Evolutionary conservation across 306 rosid genomes (phyloP).

Genomic region (Rosa persica): DNA sequence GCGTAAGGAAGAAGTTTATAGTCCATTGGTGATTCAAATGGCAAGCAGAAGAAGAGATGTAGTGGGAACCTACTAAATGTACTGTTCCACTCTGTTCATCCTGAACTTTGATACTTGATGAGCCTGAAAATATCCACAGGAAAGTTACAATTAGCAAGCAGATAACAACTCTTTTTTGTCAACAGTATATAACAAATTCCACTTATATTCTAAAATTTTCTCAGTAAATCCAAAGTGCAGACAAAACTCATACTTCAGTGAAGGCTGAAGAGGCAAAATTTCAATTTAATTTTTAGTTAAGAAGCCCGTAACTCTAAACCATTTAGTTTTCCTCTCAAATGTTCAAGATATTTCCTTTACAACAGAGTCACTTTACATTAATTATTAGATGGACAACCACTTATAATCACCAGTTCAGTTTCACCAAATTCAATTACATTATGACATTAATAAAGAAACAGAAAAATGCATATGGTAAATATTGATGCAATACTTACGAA

Average conservation of each 20-base stretch:
- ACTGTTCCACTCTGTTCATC: slow-evolving; percentile 90
- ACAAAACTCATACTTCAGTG: neutral
- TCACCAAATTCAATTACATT: neutral
- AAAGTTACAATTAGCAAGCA: slow-evolving; percentile 8
- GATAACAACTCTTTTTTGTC: neutral
- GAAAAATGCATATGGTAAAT: neutral
- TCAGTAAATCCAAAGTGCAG: neutral
- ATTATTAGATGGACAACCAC: neutral
- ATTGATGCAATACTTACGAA: neutral
- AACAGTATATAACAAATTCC: neutral
- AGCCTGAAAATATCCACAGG: slow-evolving; percentile 61
- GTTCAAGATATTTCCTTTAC: neutral
- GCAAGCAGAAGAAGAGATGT: slow-evolving; percentile 52
- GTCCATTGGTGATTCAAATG: slow-evolving; percentile 38
- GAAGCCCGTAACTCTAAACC: neutral
- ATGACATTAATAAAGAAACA: neutral
- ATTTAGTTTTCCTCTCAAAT: neutral
- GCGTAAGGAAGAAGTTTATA: slow-evolving; percentile 38
- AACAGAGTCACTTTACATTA: neutral
- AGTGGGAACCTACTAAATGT: slow-evolving; percentile 88
- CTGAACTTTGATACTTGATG: slow-evolving; percentile 75
- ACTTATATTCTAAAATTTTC: neutral
- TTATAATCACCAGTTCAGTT: neutral
- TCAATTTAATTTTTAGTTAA: neutral
- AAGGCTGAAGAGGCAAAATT: neutral